Conservation (phyloP, 2,329 filamentous ascomycete species). For the Fusarium sterilihyphosum region DNA sequence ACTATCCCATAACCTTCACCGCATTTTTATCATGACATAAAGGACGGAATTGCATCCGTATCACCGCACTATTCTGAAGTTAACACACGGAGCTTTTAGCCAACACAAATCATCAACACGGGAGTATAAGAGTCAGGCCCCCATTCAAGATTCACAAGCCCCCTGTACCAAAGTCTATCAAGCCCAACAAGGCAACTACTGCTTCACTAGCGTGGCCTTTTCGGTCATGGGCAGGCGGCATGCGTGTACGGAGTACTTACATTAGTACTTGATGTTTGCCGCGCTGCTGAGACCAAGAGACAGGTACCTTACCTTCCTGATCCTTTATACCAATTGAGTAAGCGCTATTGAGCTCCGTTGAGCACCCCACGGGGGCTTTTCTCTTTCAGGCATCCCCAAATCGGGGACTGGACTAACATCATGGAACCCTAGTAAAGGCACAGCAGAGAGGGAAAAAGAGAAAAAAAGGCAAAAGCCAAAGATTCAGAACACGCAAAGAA, state of each 20-base stretch:
- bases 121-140: constrained; percentile 12
- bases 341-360: neutral
- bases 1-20: constrained; percentile 5
- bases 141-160: neutral
- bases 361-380: constrained; percentile 18
- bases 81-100: neutral
- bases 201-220: constrained; percentile 22
- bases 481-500: neutral
- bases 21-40: constrained; percentile 16
- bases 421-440: neutral
- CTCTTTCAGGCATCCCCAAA: constrained; percentile 19
- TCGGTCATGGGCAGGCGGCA: neutral
- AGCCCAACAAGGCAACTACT: constrained; percentile 18
- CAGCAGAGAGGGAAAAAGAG: neutral
- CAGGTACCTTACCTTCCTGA: constrained; percentile 2
- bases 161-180: constrained; percentile 41
- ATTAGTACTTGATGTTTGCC: neutral
- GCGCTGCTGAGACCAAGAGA: neutral
- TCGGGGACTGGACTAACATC: neutral
- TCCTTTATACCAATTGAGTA: constrained; percentile 5
- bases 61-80: neutral
- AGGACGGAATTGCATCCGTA: neutral
- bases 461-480: neutral
- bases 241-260: neutral
- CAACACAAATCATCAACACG: neutral